Evolutionary conservation across 768 basidiomycete species (phyloP), one percentile per base, ranked within the genome.

Genomic region (Psilocybe cyanescens): DNA sequence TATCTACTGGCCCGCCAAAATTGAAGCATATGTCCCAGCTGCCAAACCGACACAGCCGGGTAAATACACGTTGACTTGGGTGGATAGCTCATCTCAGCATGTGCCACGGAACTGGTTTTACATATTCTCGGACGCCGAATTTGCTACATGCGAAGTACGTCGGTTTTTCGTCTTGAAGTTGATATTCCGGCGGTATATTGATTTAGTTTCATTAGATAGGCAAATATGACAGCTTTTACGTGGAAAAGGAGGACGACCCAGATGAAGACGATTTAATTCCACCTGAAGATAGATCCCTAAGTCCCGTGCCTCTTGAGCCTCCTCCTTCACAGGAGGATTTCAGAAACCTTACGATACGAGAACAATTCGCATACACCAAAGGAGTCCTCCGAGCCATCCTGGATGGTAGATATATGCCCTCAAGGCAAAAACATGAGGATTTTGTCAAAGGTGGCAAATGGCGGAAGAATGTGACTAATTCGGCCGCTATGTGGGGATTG

Each of bases 281-380:
- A 11, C 16, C 8, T 7, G 33, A 19, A 30, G 24, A 61, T 61
- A 68, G 78, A 64, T 70, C 65, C 11, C 69, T 77, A 5, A 84
- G 80, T 58, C 80, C 83, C 3, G 71, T 73, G 19, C 81, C 81
- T 8, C 57, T 56, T 4, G 71, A 80, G 35, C 80, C 84, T 29
- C 74, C 80, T 12, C 83, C 86, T 1, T 58, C 73, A 12, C 65
- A 71, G 2, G 67, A 69, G 0, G 72, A 73, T n/a, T 91, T 90
- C 64, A 69, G 64, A 44, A 71, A 78, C 19, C 78, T 91, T 31
- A 57, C 78, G 5, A 78, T 90, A 6, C 77, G 76, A 17, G 73
- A 83, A 41, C 90, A 93, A 64, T 84, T 94, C 58, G 80, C 75
- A 9, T 91, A 90, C 66, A 78, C 83, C 29, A 91, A 88, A 62